A percentile compares a stretch with the other conserved stretches of the same genome.
These are phyloP conservation scores for Talaromyces sp. DNA, from an alignment of 2,329 filamentous ascomycete genomes.

Conservation along the genomic window DNA sequence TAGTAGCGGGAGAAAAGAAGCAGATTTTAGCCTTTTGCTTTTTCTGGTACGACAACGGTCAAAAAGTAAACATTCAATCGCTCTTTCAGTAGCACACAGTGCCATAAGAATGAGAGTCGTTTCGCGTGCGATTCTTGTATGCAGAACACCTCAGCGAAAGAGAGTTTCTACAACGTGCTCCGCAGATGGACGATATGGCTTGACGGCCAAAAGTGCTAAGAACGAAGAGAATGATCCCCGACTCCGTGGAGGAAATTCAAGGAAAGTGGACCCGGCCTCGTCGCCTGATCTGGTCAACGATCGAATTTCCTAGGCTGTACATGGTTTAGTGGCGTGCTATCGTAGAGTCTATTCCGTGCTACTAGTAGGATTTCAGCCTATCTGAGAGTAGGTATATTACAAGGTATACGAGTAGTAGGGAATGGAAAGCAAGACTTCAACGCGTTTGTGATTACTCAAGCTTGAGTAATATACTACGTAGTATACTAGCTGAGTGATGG, in stretches of 20 bases:
- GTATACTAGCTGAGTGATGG: not conserved
- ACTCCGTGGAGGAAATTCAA: not conserved
- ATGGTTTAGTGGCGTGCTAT: not conserved
- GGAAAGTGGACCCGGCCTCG: conserved; percentile 12
- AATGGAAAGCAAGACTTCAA: not conserved
- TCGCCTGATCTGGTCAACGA: conserved; percentile 5
- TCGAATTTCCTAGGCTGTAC: not conserved
- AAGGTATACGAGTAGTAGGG: too few relatives aligned
- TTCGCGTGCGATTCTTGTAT: not conserved
- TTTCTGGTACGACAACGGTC: not conserved
- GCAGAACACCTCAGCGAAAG: not conserved
- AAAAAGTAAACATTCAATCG: not conserved
- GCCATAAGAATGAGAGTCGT: not conserved
- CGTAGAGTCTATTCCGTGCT: not conserved
- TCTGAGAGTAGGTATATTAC: not conserved
- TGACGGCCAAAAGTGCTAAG: not conserved
- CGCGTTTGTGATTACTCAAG: not conserved
- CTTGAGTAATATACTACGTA: not conserved
- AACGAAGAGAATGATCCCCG: not conserved
- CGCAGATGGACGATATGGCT: not conserved
- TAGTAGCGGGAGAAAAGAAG: conserved; percentile 4
- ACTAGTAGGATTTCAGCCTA: not conserved
- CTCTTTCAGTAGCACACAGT: not conserved
- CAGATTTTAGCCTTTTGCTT: not conserved
- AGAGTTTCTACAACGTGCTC: not conserved